phyloP scores from a whole-genome alignment of 495 filamentous ascomycete species.

The Xylaria palmicola region DNA sequence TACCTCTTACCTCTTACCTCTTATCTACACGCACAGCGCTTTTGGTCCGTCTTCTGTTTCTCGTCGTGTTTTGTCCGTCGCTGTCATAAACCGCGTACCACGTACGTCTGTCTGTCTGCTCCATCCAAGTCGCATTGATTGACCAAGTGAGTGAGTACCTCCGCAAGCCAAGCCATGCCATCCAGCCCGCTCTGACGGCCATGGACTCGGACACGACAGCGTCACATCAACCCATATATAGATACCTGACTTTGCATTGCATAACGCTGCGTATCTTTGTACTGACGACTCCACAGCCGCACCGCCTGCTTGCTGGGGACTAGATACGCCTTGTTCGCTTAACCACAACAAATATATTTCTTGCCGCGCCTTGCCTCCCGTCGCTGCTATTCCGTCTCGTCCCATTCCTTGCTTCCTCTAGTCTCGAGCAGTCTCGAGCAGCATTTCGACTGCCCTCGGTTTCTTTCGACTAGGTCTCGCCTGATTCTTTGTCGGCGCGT shows the following conservation, averaged over 20 bases:
- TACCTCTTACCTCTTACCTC: too few species aligned
- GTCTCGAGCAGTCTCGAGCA: too few species aligned
- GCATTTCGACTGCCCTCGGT: neutral
- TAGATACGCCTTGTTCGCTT: conserved; percentile 3
- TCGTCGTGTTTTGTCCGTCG: neutral
- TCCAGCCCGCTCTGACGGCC: neutral
- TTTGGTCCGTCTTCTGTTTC: neutral
- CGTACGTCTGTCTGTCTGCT: neutral
- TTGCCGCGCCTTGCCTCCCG: neutral
- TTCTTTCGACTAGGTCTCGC: neutral
- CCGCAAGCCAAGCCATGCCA: neutral
- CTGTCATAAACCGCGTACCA: neutral
- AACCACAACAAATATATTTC: conserved; percentile 2
- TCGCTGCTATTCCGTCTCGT: neutral
- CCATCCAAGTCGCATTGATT: neutral
- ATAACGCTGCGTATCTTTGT: conserved; percentile 9
- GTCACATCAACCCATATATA: conserved; percentile 6
- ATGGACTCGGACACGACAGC: neutral
- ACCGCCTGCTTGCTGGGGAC: neutral
- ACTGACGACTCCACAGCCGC: conserved; percentile 12
- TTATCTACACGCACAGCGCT: neutral
- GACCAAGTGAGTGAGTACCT: neutral
- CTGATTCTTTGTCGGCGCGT: too few species aligned
- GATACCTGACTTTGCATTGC: too few species aligned
- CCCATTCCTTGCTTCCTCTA: neutral